Percentiles rank a stretch among this genome's conserved stretches.
These are phyloP conservation scores for Rhizopus arrhizus DNA, from an alignment of 371 early-diverging fungal species.

Conservation along the genomic window DNA sequence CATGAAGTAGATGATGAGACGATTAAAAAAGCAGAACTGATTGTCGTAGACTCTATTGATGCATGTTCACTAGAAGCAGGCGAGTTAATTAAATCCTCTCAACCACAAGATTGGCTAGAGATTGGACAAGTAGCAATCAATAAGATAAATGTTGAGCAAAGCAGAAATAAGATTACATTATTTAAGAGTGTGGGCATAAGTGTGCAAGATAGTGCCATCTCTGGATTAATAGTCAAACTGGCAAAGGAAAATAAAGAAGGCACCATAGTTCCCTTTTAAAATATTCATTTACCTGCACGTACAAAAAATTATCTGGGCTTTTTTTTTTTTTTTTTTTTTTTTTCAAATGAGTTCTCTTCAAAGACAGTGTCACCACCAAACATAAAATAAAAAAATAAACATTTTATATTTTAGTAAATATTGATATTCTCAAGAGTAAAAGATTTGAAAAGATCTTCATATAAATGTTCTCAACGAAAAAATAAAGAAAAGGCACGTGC, in stretches of 20 bases:
- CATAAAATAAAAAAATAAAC: too few species aligned
- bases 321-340: too few species aligned
- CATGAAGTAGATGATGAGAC: conserved; percentile 61
- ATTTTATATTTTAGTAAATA: too few species aligned
- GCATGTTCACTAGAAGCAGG: conserved; percentile 62
- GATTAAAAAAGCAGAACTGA: conserved; percentile 38
- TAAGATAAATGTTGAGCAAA: conserved; percentile 13
- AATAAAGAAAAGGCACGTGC: too few species aligned
- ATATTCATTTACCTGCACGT: background rate
- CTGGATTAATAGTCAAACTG: conserved; percentile 48
- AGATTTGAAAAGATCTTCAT: too few species aligned
- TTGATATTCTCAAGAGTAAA: too few species aligned
- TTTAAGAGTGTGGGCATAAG: conserved; percentile 71
- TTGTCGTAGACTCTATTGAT: conserved; percentile 56
- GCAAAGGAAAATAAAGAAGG: conserved; percentile 52
- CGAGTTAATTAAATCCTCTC: conserved; percentile 56
- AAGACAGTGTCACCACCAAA: too few species aligned
- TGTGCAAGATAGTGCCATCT: conserved; percentile 65
- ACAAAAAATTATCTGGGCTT: too few species aligned
- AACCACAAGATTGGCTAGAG: conserved; percentile 44
- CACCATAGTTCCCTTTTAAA: conserved; percentile 41
- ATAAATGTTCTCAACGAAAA: too few species aligned
- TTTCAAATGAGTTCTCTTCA: too few species aligned
- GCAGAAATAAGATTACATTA: conserved; percentile 44
- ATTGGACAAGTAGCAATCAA: conserved; percentile 44